Evolutionary conservation across 208 protist genomes (phyloP).

Genomic region (Acanthamoeba rhysodes): DNA sequence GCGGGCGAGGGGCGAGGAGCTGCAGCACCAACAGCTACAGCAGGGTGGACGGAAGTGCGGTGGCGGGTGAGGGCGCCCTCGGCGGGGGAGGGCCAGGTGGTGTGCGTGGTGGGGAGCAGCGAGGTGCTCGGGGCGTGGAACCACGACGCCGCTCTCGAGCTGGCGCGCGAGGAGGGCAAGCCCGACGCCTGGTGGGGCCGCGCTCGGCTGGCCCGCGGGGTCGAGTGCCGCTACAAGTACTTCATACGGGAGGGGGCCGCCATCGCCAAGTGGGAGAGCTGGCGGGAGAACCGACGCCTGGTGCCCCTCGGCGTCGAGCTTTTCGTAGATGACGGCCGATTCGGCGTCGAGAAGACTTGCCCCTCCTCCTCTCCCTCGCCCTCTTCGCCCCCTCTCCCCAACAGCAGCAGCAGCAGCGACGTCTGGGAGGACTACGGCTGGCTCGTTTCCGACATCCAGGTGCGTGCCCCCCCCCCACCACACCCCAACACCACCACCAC

Average conservation of each 20-base stretch:
- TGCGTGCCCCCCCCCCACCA: not conserved
- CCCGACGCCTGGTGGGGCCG: not conserved
- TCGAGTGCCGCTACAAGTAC: constrained; percentile 32
- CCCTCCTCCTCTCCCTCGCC: not conserved
- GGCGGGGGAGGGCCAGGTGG: not conserved
- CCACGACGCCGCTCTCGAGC: constrained; percentile 16
- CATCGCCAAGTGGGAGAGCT: constrained; percentile 60
- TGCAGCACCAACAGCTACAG: not conserved
- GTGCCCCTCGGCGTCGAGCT: constrained; percentile 17
- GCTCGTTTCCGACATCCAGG: constrained; percentile 69
- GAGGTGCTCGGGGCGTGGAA: constrained; percentile 34
- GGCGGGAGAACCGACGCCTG: constrained; percentile 21
- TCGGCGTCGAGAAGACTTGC: constrained; percentile 3
- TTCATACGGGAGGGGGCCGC: constrained; percentile 52
- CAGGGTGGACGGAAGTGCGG: not conserved
- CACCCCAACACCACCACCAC: too few relatives aligned
- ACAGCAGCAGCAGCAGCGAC: not conserved
- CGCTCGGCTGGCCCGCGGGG: not conserved
- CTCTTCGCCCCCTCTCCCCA: not conserved
- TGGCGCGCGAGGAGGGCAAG: not conserved
- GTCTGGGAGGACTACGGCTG: constrained; percentile 67
- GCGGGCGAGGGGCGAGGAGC: not conserved
- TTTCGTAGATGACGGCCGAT: constrained; percentile 43
- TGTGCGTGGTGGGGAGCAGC: constrained; percentile 41
- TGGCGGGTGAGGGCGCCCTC: not conserved